These are phyloP conservation scores for Sherardia arvensis DNA, from an alignment of 257 asterid species.

Conservation along the genomic window DNA sequence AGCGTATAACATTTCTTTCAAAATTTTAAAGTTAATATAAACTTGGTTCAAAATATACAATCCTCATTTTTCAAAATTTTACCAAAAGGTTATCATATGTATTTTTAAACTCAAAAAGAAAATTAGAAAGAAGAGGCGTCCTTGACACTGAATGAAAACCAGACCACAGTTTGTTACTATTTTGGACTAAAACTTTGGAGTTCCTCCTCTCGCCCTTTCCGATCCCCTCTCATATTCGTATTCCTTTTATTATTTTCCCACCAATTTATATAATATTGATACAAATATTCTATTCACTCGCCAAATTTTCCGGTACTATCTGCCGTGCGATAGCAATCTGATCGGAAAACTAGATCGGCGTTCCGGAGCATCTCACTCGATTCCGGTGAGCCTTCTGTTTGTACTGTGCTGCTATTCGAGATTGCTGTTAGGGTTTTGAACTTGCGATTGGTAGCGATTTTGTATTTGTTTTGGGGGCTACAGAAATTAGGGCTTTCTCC, in stretches of 20 bases:
- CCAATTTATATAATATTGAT: background rate
- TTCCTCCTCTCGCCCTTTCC: background rate
- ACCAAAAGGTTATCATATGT: too few species aligned
- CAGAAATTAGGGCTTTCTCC: background rate
- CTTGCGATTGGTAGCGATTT: background rate
- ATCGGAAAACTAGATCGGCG: slow-evolving; percentile 34
- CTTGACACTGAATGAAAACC: background rate
- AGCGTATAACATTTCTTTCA: too few species aligned
- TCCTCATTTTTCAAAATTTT: too few species aligned
- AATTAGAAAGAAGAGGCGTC: background rate
- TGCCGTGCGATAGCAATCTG: background rate
- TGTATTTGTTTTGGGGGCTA: background rate
- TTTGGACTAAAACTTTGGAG: background rate
- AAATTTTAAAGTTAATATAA: too few species aligned
- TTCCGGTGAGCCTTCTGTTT: slow-evolving; percentile 21
- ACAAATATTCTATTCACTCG: background rate
- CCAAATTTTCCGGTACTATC: background rate
- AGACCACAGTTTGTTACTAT: background rate
- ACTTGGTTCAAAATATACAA: too few species aligned
- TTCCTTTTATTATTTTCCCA: background rate
- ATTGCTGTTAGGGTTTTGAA: background rate
- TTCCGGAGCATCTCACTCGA: slow-evolving; percentile 31
- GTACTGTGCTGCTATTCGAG: background rate
- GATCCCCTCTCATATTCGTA: slow-evolving; percentile 8
- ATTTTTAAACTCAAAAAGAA: background rate